These are phyloP conservation scores for Penicillium sp. DNA, from an alignment of 2,329 filamentous ascomycete species.

Conservation along the genomic window DNA sequence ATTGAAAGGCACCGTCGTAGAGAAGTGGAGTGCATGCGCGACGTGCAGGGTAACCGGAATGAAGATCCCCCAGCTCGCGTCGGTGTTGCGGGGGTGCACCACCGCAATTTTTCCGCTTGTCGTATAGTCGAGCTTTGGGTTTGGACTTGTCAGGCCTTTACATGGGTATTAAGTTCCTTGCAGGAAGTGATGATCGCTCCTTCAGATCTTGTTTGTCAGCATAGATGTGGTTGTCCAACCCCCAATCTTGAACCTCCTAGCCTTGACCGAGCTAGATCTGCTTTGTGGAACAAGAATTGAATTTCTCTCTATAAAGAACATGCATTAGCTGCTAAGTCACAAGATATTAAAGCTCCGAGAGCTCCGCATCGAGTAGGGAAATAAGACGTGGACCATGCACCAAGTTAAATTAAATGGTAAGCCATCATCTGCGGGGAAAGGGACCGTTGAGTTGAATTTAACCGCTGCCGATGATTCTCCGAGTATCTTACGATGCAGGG, in stretches of 20 bases:
- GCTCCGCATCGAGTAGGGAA: neutral
- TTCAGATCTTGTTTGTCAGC: neutral
- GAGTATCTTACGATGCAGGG: conserved; percentile 10
- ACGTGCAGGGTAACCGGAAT: conserved; percentile 9
- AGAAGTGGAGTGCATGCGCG: conserved; percentile 3
- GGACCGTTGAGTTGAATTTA: conserved; percentile 12
- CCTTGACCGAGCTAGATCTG: neutral
- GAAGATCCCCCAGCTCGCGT: conserved; percentile 16
- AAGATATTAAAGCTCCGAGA: neutral
- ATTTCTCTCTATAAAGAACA: neutral
- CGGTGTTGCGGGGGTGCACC: conserved; percentile 9
- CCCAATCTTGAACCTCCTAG: neutral
- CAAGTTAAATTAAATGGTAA: conserved; percentile 5
- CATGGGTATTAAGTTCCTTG: neutral
- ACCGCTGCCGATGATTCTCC: conserved; percentile 19
- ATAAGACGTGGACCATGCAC: conserved; percentile 1
- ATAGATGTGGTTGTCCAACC: neutral
- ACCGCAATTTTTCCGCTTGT: conserved; percentile 24
- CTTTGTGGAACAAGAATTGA: neutral
- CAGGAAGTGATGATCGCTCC: neutral
- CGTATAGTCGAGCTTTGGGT: conserved; percentile 6
- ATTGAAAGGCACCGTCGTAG: conserved; percentile 2
- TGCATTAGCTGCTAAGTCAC: neutral
- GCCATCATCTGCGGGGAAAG: conserved; percentile 15
- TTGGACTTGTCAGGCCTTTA: neutral